Conservation (phyloP, 2,329 filamentous ascomycete species). For the Paecilomyces dactylethromorphus region DNA sequence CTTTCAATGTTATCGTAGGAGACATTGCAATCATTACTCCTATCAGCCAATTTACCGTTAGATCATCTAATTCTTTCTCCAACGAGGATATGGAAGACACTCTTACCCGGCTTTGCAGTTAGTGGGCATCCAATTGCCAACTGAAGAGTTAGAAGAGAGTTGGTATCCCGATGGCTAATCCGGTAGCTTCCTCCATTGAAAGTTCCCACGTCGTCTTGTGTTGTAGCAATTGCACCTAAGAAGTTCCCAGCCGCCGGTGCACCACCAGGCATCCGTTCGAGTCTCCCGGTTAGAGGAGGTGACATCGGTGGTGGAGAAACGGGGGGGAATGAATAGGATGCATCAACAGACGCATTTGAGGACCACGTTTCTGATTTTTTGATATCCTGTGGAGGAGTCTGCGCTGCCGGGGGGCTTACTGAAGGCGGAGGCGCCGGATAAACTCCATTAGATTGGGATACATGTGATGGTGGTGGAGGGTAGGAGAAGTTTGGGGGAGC, state of each 20-base stretch:
- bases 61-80: neutral
- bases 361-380: constrained; percentile 89
- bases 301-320: constrained; percentile 11
- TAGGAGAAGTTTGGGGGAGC: constrained; percentile 15
- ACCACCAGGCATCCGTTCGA: constrained; percentile 30
- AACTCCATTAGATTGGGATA: constrained; percentile 9
- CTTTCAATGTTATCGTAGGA: constrained; percentile 75
- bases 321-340: constrained; percentile 54
- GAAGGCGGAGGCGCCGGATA: constrained; percentile 16
- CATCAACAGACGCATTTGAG: constrained; percentile 94
- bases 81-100: neutral
- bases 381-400: constrained; percentile 80
- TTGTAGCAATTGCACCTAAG: constrained; percentile 54
- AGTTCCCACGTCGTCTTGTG: constrained; percentile 80
- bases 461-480: constrained; percentile 18
- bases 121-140: constrained; percentile 84
- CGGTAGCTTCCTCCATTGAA: constrained; percentile 96
- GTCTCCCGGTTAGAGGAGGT: constrained; percentile 10
- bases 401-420: constrained; percentile 47
- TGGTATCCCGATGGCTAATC: constrained; percentile 86
- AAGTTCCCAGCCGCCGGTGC: constrained; percentile 52
- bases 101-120: constrained; percentile 64
- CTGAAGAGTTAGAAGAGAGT: constrained; percentile 85
- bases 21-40: constrained; percentile 95
- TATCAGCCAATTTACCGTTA: constrained; percentile 15